These are phyloP conservation scores for Epichloe festucae DNA, from an alignment of 2,329 filamentous ascomycete genomes.

Conservation along the genomic window DNA sequence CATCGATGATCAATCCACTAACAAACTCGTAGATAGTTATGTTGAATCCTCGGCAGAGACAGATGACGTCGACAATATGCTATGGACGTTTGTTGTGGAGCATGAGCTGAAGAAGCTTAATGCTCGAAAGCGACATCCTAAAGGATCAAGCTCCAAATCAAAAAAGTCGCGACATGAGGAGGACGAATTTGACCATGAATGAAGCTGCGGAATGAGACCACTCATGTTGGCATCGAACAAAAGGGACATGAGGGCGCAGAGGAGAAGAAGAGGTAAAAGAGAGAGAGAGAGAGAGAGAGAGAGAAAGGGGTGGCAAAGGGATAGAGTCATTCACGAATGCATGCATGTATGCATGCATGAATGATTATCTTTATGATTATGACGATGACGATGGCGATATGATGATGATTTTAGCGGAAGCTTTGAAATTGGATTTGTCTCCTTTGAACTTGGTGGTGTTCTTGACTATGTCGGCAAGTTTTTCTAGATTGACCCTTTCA, in stretches of 20 bases:
- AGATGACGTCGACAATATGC: conserved; percentile 11
- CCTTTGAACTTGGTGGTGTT: conserved; percentile 19
- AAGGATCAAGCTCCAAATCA: conserved; percentile 14
- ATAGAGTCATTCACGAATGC: background rate
- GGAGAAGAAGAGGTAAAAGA: background rate
- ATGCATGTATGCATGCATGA: background rate
- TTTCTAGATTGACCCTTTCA: conserved; percentile 19
- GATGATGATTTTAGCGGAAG: conserved; percentile 16
- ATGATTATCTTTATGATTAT: conserved; percentile 3
- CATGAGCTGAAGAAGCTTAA: conserved; percentile 28
- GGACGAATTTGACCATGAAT: conserved; percentile 11
- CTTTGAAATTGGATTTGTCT: conserved; percentile 19
- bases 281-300: background rate
- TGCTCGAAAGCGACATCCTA: conserved; percentile 18
- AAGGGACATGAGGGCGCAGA: background rate
- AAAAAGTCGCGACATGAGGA: conserved; percentile 9
- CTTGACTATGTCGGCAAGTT: conserved; percentile 22
- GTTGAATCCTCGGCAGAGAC: conserved; percentile 16
- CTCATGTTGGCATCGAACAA: background rate
- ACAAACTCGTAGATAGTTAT: conserved; percentile 15
- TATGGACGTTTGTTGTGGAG: conserved; percentile 23
- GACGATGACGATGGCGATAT: conserved; percentile 4
- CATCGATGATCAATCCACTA: background rate
- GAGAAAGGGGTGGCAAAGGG: background rate
- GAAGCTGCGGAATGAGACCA: background rate